These are phyloP conservation scores for Solanum medicagineum DNA, from an alignment of 257 asterid species.

Conservation along the genomic window DNA sequence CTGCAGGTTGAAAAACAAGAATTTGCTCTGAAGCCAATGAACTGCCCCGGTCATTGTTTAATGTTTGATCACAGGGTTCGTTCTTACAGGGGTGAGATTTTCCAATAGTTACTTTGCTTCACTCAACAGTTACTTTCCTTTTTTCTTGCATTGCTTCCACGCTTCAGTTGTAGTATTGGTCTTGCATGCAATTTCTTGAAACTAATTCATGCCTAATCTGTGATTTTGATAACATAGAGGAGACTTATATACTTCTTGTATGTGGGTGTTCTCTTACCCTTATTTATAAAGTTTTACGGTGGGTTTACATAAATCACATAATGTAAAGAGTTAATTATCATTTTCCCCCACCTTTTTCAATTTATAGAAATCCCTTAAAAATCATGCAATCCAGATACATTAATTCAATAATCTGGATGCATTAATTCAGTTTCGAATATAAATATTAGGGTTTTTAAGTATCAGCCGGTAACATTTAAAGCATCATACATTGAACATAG, in stretches of 20 bases:
- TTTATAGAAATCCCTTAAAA: too few relatives aligned
- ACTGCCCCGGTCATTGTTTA: slow-evolving; percentile 97
- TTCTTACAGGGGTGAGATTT: slow-evolving; percentile 76
- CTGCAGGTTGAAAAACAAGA: slow-evolving; percentile 91
- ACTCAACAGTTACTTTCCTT: background rate
- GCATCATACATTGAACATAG: too few relatives aligned
- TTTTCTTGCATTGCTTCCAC: background rate
- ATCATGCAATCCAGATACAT: too few relatives aligned
- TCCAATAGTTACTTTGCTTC: background rate
- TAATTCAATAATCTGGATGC: too few relatives aligned
- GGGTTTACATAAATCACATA: too few relatives aligned
- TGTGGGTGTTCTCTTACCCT: background rate
- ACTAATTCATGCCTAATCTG: background rate
- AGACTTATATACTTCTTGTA: background rate
- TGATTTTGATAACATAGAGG: background rate
- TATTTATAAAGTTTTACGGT: background rate
- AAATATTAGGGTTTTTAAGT: too few relatives aligned
- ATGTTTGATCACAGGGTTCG: slow-evolving; percentile 95
- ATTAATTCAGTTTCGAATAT: too few relatives aligned
- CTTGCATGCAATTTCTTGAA: background rate
- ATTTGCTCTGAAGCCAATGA: slow-evolving; percentile 98
- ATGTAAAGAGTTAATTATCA: too few relatives aligned
- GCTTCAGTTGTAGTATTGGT: background rate
- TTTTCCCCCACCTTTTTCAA: too few relatives aligned
- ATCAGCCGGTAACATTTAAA: too few relatives aligned